phyloP scores from a whole-genome alignment of 108 stramenopile species.

The Pseudonitzschia pungens region DNA sequence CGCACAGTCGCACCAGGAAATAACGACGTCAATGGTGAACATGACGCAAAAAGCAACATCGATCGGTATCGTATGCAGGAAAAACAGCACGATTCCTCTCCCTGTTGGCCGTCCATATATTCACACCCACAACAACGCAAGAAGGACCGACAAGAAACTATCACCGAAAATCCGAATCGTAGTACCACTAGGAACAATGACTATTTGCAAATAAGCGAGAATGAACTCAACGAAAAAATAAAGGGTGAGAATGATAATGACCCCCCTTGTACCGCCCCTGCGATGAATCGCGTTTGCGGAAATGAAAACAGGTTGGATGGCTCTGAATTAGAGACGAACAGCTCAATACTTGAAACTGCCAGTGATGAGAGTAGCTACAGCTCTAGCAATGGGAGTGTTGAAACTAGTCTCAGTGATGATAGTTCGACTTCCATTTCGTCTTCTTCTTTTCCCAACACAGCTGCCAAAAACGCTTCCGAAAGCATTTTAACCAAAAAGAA shows the following conservation, averaged over 20 bases:
- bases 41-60: neutral
- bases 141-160: neutral
- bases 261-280: neutral
- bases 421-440: neutral
- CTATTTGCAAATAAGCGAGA: neutral
- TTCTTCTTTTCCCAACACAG: neutral
- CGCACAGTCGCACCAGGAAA: neutral
- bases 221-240: neutral
- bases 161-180: neutral
- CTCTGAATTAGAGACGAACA: neutral
- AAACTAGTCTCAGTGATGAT: conserved; percentile 4
- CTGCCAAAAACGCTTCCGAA: neutral
- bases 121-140: neutral
- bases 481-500: no score
- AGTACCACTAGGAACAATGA: neutral
- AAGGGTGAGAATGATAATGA: neutral
- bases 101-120: neutral
- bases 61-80: neutral
- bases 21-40: neutral
- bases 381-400: neutral
- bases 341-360: neutral
- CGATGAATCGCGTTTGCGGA: neutral
- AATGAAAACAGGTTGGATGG: neutral
- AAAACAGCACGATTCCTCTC: neutral
- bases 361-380: neutral